These are phyloP conservation scores for Phoma sp. DNA, from an alignment of 2,329 filamentous ascomycete genomes.

Conservation along the genomic window DNA sequence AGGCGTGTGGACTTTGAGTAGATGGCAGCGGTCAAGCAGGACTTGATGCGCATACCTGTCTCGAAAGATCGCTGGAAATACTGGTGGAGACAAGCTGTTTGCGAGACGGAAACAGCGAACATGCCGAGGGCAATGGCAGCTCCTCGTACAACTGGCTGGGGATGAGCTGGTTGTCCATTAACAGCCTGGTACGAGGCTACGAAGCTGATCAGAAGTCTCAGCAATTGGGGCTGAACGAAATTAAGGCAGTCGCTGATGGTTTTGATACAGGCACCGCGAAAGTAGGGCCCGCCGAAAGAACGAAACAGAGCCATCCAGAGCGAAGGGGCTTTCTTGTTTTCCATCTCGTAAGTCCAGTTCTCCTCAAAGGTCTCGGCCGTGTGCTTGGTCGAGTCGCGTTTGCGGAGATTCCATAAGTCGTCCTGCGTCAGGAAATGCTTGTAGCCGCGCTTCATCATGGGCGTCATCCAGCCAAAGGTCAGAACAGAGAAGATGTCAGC, in stretches of 20 bases:
- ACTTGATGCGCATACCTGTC: constrained; percentile 96
- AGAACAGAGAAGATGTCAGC: constrained; percentile 92
- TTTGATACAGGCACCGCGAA: constrained; percentile 84
- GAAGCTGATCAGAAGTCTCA: constrained; percentile 83
- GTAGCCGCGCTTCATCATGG: constrained; percentile 95
- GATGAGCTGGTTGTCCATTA: constrained; percentile 51
- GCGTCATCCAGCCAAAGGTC: constrained; percentile 98
- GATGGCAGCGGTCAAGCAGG: constrained; percentile 85
- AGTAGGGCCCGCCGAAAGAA: constrained; percentile 85
- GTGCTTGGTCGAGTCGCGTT: constrained; percentile 76
- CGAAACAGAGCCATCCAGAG: constrained; percentile 86
- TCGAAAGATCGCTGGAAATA: constrained; percentile 97
- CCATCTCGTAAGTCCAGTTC: constrained; percentile 78
- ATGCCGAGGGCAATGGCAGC: constrained; percentile 88
- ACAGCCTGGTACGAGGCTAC: constrained; percentile 73
- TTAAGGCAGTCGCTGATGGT: constrained; percentile 83
- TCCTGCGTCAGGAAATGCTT: constrained; percentile 90
- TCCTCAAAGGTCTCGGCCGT: constrained; percentile 74
- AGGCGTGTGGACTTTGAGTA: constrained; percentile 89
- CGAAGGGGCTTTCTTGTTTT: constrained; percentile 75
- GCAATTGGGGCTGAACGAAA: constrained; percentile 88
- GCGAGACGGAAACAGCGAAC: constrained; percentile 84
- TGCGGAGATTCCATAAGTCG: constrained; percentile 90
- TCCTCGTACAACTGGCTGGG: constrained; percentile 81
- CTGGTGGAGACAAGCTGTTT: constrained; percentile 92